These are phyloP conservation scores for Saccharum officinarum DNA, from an alignment of 176 grass and related monocot species.

Conservation along the genomic window DNA sequence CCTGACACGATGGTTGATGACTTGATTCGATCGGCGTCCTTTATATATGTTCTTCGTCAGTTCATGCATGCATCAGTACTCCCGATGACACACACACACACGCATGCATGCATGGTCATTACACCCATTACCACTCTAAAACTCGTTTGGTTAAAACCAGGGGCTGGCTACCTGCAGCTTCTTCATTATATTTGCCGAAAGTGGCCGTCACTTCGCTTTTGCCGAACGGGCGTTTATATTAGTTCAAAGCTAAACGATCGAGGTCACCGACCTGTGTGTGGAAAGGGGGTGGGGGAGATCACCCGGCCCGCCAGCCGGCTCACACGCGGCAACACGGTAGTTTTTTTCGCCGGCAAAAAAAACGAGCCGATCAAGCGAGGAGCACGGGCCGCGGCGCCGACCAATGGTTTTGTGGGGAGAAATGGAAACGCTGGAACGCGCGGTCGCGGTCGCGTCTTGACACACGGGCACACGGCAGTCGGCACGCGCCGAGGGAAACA, in stretches of 20 bases:
- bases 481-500: not conserved
- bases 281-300: too few relatives aligned
- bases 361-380: not conserved
- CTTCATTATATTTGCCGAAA: too few relatives aligned
- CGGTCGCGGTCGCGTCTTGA: not conserved
- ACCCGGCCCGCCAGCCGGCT: not conserved
- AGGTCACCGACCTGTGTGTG: conserved; percentile 1
- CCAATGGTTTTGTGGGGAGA: not conserved
- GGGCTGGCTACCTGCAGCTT: too few relatives aligned
- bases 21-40: too few relatives aligned
- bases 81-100: not conserved
- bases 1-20: too few relatives aligned
- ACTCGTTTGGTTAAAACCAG: not conserved
- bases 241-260: not conserved
- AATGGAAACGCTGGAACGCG: not conserved
- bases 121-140: not conserved
- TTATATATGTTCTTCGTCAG: too few relatives aligned
- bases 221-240: too few relatives aligned
- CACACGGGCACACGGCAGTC: not conserved
- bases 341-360: not conserved
- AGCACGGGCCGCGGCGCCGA: not conserved
- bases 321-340: not conserved
- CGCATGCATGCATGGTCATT: not conserved
- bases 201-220: not conserved
- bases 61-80: not conserved